Percentiles rank a stretch among this genome's conserved stretches.
Evolutionary conservation across 768 basidiomycete genomes (phyloP).

Genomic region (Podaxis sp.): DNA sequence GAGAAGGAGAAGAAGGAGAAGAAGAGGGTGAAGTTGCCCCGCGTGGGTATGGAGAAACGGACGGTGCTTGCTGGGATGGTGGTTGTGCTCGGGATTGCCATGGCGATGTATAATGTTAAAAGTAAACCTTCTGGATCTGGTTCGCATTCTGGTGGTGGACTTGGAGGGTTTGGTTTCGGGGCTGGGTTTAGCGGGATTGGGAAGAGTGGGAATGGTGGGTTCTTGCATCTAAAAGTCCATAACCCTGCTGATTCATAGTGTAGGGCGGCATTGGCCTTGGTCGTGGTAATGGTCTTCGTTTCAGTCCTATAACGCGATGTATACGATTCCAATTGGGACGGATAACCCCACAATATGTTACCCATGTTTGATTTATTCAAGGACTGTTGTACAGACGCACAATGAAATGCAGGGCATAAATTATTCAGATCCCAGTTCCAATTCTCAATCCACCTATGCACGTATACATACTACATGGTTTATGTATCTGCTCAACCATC

Average conservation of each 20-base stretch:
- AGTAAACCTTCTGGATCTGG: slow-evolving; percentile 12
- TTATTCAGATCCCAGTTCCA: no score
- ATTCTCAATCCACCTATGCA: no score
- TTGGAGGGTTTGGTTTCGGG: slow-evolving; percentile 12
- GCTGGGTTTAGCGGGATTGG: no score
- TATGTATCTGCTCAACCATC: no score
- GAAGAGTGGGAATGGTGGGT: background rate
- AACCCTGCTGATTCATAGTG: background rate
- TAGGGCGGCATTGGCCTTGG: slow-evolving; percentile 12
- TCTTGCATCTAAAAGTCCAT: background rate
- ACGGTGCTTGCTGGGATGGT: slow-evolving; percentile 65
- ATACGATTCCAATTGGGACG: background rate
- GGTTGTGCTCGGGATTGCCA: slow-evolving; percentile 66
- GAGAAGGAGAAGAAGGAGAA: slow-evolving; percentile 11
- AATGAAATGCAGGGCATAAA: background rate
- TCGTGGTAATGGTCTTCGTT: background rate
- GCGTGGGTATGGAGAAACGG: slow-evolving; percentile 29
- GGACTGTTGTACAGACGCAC: background rate
- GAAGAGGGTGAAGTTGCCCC: slow-evolving; percentile 1
- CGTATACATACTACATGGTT: no score
- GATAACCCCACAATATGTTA: background rate
- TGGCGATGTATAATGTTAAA: slow-evolving; percentile 56
- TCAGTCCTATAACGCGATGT: background rate
- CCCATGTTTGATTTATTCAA: background rate
- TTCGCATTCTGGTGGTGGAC: slow-evolving; percentile 16